Evolutionary conservation across 2,329 filamentous ascomycete genomes (phyloP).

Genomic region (Penicillium sp.): DNA sequence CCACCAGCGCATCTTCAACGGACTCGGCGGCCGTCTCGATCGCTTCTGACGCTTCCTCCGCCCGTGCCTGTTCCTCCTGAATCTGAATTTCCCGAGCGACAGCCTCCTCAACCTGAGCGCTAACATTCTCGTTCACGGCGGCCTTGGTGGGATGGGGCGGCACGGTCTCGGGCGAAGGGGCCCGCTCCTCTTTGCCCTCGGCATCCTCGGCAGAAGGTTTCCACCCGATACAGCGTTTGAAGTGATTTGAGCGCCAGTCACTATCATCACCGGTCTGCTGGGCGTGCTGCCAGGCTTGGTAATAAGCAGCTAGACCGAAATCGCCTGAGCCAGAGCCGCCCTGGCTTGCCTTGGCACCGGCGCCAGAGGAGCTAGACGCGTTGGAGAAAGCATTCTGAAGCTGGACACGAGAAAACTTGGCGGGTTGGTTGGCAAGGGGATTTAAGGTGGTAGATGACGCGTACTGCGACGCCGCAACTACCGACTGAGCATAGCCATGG

Average conservation of each 20-base stretch:
- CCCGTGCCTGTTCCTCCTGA: slow-evolving; percentile 48
- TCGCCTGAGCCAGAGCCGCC: slow-evolving; percentile 52
- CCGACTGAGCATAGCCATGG: slow-evolving; percentile 95
- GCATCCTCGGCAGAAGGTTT: slow-evolving; percentile 52
- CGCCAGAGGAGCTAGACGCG: slow-evolving; percentile 48
- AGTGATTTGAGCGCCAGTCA: slow-evolving; percentile 90
- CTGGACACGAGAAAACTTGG: slow-evolving; percentile 53
- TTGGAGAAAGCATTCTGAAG: slow-evolving; percentile 71
- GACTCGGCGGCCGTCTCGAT: slow-evolving; percentile 28
- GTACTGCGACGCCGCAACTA: slow-evolving; percentile 92
- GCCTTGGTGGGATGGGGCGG: slow-evolving; percentile 58
- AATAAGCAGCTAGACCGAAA: slow-evolving; percentile 80
- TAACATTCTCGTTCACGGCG: slow-evolving; percentile 44
- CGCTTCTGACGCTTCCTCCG: slow-evolving; percentile 35
- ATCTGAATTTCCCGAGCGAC: slow-evolving; percentile 72
- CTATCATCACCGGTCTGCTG: slow-evolving; percentile 64
- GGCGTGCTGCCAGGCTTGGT: slow-evolving; percentile 79
- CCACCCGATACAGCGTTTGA: slow-evolving; percentile 84
- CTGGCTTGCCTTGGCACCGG: slow-evolving; percentile 54
- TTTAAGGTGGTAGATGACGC: slow-evolving; percentile 58
- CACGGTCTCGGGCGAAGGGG: slow-evolving; percentile 16
- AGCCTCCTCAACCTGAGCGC: slow-evolving; percentile 80
- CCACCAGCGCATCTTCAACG: slow-evolving; percentile 38
- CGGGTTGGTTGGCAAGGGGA: slow-evolving; percentile 49
- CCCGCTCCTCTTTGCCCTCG: slow-evolving; percentile 25